Evolutionary conservation across 306 rosid species (phyloP).

Genomic region (Ormosia semicastrata): DNA sequence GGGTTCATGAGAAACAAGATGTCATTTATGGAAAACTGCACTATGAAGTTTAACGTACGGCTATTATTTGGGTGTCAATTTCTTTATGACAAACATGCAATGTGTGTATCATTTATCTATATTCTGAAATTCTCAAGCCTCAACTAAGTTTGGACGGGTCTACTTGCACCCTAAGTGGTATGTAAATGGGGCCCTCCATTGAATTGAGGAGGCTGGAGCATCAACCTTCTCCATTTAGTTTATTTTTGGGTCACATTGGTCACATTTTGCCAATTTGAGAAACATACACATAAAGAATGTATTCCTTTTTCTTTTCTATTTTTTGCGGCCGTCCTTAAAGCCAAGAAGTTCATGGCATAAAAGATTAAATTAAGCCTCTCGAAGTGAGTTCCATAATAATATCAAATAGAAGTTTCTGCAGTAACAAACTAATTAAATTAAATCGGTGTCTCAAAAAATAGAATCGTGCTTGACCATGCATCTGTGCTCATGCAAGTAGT

Average conservation of each 20-base stretch:
- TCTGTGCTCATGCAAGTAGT: not conserved
- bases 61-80: constrained; percentile 18
- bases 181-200: constrained; percentile 55
- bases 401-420: not conserved
- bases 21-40: not conserved
- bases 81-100: constrained; percentile 20
- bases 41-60: constrained; percentile 7
- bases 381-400: constrained; percentile 15
- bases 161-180: constrained; percentile 59
- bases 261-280: not conserved
- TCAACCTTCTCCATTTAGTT: constrained; percentile 8
- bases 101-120: constrained; percentile 21
- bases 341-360: not conserved
- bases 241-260: not conserved
- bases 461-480: not conserved
- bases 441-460: not conserved
- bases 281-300: not conserved
- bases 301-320: not conserved
- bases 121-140: constrained; percentile 30
- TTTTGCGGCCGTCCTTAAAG: not conserved
- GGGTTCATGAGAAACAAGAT: constrained; percentile 25
- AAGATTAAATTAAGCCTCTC: constrained; percentile 3
- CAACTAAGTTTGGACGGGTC: constrained; percentile 37
- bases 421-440: not conserved
- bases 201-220: constrained; percentile 28